A percentile compares a stretch with the other conserved stretches of the same genome.
phyloP scores from a whole-genome alignment of 805 yeast genomes.

The Wickerhamiella sorbophila region DNA sequence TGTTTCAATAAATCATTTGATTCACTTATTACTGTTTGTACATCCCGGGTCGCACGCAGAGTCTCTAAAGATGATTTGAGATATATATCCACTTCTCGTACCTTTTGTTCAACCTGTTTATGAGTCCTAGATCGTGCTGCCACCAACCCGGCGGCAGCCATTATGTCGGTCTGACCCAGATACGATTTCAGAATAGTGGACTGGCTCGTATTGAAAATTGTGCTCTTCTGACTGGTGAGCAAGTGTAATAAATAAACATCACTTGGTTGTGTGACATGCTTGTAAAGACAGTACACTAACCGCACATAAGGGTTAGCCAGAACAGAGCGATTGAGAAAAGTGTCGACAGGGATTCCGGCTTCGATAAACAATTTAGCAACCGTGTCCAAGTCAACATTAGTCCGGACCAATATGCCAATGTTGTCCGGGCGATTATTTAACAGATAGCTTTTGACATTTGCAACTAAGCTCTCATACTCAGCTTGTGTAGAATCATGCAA shows the following conservation, averaged over 20 bases:
- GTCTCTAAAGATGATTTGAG: not conserved
- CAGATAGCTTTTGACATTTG: not conserved
- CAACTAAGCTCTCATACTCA: not conserved
- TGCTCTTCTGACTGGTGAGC: conserved; percentile 3
- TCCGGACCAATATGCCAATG: conserved; percentile 11
- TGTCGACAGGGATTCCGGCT: conserved; percentile 3
- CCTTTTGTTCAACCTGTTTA: too few relatives aligned
- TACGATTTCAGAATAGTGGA: not conserved
- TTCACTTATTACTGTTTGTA: not conserved
- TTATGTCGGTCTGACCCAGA: not conserved
- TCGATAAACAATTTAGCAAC: not conserved
- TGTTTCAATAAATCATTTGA: not conserved
- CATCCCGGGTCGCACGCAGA: not conserved
- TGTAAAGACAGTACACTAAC: conserved; percentile 8
- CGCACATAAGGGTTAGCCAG: conserved; percentile 5
- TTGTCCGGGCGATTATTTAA: conserved; percentile 1
- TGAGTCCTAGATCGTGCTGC: not conserved
- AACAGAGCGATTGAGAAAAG: conserved; percentile 4
- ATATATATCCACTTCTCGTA: not conserved
- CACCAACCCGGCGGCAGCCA: not conserved
- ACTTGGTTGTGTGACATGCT: conserved; percentile 8
- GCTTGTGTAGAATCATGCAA: not conserved
- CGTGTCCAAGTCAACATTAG: conserved; percentile 4
- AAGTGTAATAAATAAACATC: conserved; percentile 11
- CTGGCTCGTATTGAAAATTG: not conserved